Evolutionary conservation across 345 rosid species (phyloP).

Genomic region (Triadica sebifera): DNA sequence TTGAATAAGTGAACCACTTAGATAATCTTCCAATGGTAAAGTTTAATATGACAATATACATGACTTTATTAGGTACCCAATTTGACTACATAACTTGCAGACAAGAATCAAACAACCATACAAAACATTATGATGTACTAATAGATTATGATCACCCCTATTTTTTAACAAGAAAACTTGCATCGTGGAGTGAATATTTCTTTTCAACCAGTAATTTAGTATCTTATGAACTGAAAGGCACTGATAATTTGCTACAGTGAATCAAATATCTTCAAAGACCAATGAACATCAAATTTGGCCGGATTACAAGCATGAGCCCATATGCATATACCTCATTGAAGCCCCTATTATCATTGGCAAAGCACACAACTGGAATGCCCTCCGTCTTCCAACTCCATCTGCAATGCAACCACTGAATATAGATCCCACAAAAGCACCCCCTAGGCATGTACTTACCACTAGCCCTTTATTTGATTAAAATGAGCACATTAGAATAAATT

Average conservation of each 20-base stretch:
- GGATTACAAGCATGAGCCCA: neutral
- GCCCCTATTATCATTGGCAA: slow-evolving; percentile 87
- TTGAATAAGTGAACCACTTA: neutral
- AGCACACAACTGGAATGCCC: slow-evolving; percentile 89
- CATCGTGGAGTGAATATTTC: neutral
- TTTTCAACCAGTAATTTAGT: neutral
- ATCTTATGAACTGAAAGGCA: neutral
- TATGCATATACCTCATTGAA: slow-evolving; percentile 59
- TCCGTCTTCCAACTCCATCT: slow-evolving; percentile 89
- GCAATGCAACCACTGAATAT: slow-evolving; percentile 83
- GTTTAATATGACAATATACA: neutral
- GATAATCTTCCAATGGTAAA: neutral
- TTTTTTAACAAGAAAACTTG: neutral
- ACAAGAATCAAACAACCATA: neutral
- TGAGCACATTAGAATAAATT: slow-evolving; percentile 19
- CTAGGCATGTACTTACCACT: slow-evolving; percentile 90
- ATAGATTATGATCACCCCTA: neutral
- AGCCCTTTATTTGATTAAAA: slow-evolving; percentile 54
- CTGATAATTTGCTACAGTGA: neutral
- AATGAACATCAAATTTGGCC: neutral
- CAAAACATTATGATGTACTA: neutral
- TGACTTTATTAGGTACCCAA: neutral
- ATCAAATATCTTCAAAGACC: neutral
- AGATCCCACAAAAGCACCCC: slow-evolving; percentile 88
- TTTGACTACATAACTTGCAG: neutral